A percentile compares a stretch with the other conserved stretches of the same genome.
phyloP scores from a whole-genome alignment of 1,284 basidiomycete genomes.

The Mrakiaceae sp. region DNA sequence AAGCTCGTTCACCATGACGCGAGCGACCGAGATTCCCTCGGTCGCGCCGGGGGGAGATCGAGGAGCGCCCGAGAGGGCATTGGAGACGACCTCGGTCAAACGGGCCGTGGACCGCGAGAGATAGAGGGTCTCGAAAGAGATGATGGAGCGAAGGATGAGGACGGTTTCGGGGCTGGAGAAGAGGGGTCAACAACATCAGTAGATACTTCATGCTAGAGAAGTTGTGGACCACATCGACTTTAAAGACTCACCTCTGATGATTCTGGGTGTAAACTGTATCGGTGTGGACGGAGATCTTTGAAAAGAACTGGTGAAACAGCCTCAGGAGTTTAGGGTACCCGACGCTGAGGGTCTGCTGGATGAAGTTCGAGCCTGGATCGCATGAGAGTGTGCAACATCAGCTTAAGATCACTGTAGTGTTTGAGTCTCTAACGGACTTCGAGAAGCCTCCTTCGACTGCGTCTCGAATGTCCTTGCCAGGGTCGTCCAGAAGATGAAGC shows the following conservation, averaged over 20 bases:
- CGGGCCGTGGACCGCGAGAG: constrained; percentile 69
- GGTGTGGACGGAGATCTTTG: constrained; percentile 84
- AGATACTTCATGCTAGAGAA: neutral
- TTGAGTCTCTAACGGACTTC: constrained; percentile 41
- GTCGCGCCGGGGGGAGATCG: constrained; percentile 57
- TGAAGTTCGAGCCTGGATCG: constrained; percentile 57
- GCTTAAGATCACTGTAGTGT: too few relatives aligned
- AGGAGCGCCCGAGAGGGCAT: constrained; percentile 54
- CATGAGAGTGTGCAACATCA: too few relatives aligned
- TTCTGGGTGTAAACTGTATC: constrained; percentile 76
- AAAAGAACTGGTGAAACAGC: constrained; percentile 90
- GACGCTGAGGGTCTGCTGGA: constrained; percentile 72
- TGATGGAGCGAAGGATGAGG: constrained; percentile 67
- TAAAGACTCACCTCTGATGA: constrained; percentile 59
- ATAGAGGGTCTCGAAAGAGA: constrained; percentile 70
- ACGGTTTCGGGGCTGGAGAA: constrained; percentile 70
- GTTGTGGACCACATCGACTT: too few relatives aligned
- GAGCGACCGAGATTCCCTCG: constrained; percentile 64
- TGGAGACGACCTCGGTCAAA: constrained; percentile 64
- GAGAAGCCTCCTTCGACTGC: constrained; percentile 60
- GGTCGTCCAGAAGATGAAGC: constrained; percentile 79
- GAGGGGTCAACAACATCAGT: neutral
- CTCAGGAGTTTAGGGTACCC: constrained; percentile 78
- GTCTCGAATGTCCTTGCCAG: constrained; percentile 68
- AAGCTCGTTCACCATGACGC: constrained; percentile 74